Evolutionary conservation across 805 yeast species (phyloP).

Genomic region (Yarrowia phangngaensis): DNA sequence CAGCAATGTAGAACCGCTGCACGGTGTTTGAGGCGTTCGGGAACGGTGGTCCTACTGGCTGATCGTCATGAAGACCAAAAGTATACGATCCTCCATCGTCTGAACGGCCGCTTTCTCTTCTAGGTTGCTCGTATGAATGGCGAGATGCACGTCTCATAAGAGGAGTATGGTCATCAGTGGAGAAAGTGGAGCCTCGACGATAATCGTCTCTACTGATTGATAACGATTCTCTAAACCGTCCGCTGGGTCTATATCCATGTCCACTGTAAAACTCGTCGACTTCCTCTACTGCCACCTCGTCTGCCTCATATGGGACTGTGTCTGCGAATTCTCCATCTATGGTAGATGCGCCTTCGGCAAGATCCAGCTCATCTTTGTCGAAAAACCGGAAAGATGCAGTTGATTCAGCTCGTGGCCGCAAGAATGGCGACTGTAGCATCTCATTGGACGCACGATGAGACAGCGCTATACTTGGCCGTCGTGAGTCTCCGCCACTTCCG

Average conservation of each 20-base stretch:
- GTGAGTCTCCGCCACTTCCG: slow-evolving; percentile 11
- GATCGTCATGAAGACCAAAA: slow-evolving; percentile 17
- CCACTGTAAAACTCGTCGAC: slow-evolving; percentile 39
- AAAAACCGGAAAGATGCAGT: slow-evolving; percentile 66
- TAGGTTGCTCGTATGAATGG: slow-evolving; percentile 14
- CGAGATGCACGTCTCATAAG: slow-evolving; percentile 19
- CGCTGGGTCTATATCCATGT: slow-evolving; percentile 30
- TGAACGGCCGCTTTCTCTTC: slow-evolving; percentile 23
- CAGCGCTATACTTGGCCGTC: slow-evolving; percentile 2
- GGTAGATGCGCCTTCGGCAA: slow-evolving; percentile 83
- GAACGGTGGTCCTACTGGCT: slow-evolving; percentile 6
- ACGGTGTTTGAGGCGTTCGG: slow-evolving; percentile 20
- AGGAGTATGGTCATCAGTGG: slow-evolving; percentile 12
- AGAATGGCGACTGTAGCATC: slow-evolving; percentile 4
- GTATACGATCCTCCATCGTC: slow-evolving; percentile 27
- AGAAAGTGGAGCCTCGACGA: slow-evolving; percentile 15
- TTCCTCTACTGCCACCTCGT: slow-evolving; percentile 34
- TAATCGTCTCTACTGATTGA: slow-evolving; percentile 28
- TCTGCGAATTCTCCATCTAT: slow-evolving; percentile 45
- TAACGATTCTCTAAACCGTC: slow-evolving; percentile 14
- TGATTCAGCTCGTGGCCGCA: slow-evolving; percentile 33
- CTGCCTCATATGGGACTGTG: slow-evolving; percentile 30
- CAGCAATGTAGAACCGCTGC: slow-evolving; percentile 89
- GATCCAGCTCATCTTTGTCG: slow-evolving; percentile 73
- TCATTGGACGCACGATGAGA: neutral